Evolutionary conservation across 2,329 filamentous ascomycete genomes (phyloP), one percentile per base, ranked within the genome.

Genomic region (Fulvia fulva): DNA sequence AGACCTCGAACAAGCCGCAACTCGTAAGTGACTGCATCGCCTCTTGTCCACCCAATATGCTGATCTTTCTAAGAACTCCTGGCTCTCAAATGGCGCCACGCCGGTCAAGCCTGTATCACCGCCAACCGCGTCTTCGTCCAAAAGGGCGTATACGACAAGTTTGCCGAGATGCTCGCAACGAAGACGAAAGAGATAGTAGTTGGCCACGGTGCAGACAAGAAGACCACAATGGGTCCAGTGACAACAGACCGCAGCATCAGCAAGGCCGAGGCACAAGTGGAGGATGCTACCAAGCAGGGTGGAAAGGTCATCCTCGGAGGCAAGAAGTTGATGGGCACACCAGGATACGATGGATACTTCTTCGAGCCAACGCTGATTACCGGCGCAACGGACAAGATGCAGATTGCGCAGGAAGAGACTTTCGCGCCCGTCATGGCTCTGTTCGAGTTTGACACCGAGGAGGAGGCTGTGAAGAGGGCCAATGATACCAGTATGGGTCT

Each of bases 351-450:
- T 0, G 85, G 86, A 4, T 89, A 87, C 73, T 90, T 88, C 77
- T 88, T 89, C 72, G 79, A 87, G 68, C 86, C 85, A 1, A 89
- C 86, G 0, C 81, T 89, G 56, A 80, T 89, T 43, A 80, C 80
- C 0, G 80, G 81, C 4, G 82, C 85, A 61, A 84, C 78, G 6
- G 73, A 77, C 9, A 78, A 84, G 1, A 87, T 88, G 84, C 70
- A 77, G 61, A 76, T 80, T 56, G 69, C 76, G 1, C 74, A 76
- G 0, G 86, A 89, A 65, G 86, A 89, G 73, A 83, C 81, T 0
- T 89, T 89, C 65, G 85, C 83, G 0, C 86, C 86, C 0, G 79
- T 89, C 32, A 77, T 81, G 23, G 85, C 85, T 0, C 71, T 89
- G 52, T 86, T 86, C 66, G 78, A 79, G 56, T 89, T 89, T 62